Evolutionary conservation across 768 basidiomycete genomes (phyloP), one percentile per base, ranked within the genome.

Genomic region (Boletus insuetus): DNA sequence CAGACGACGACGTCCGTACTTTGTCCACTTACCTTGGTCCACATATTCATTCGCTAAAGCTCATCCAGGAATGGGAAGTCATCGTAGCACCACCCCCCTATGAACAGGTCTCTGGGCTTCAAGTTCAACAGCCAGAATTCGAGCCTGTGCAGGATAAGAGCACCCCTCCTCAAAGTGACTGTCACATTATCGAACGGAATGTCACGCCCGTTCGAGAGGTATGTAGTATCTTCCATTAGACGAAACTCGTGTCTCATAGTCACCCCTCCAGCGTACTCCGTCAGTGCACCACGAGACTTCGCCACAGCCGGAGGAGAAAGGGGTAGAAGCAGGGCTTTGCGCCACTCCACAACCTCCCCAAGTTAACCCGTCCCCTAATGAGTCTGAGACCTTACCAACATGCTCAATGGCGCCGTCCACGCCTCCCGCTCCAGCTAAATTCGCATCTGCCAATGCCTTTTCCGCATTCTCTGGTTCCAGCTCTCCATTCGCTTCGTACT

Each of bases 381-480:
- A 58, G 13, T 48, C 59, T 4, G 60, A 51, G 31, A 49, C 49
- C 14, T 53, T 54, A 34, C 54, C 60, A 29, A 17, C 51, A 31
- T 38, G 35, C 41, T 55, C 63, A 17, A 47, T 42, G 24, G 62
- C 60, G 5, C 61, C 67, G 16, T 55, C 52, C 1, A 64, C 57
- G 39, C 46, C 58, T 10, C 13, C 54, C 0, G 32, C 49, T 49
- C 53, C 62, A 31, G 35, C 53, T 29, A 52, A 59, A 35, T 24
- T 20, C 3, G 56, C 31, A 44, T 16, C 61, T 5, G 44, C 56
- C 16, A 69, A 67, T 39, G 69, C 74, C n/a, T 78, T 78, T 56
- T 74, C 76, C 19, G 67, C 73, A 16, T 78, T 77, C 51, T 67
- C 72, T 16, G 65, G 69, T 14, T 64, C 71, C 10, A 55, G 65